Conservation (phyloP, 805 yeast species). For the Sungouiozyma intestinalis region DNA sequence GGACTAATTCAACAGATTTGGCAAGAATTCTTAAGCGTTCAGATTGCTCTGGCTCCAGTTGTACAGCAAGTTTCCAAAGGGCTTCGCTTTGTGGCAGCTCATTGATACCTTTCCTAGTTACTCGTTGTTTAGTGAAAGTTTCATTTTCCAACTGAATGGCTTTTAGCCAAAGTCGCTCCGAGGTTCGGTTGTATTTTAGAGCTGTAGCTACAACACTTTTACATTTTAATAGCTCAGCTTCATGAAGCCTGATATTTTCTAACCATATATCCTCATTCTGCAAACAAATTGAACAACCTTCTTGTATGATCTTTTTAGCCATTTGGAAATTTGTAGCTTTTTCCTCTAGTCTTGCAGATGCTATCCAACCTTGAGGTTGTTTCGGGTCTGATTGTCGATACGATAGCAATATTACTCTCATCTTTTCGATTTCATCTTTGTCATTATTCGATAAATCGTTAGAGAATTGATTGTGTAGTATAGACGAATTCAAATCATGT, state of each 20-base stretch:
- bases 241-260: slow-evolving; percentile 58
- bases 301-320: slow-evolving; percentile 54
- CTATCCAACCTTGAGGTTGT: slow-evolving; percentile 75
- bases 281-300: slow-evolving; percentile 67
- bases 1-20: slow-evolving; percentile 62
- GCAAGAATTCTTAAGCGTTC: slow-evolving; percentile 44
- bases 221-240: slow-evolving; percentile 33
- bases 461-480: slow-evolving; percentile 24
- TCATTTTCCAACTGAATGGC: slow-evolving; percentile 62
- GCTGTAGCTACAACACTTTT: slow-evolving; percentile 58
- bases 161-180: slow-evolving; percentile 60
- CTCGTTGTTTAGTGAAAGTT: slow-evolving; percentile 37
- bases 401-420: slow-evolving; percentile 52
- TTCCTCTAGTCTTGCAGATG: slow-evolving; percentile 71
- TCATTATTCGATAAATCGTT: slow-evolving; percentile 4
- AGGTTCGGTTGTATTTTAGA: slow-evolving; percentile 42
- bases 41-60: slow-evolving; percentile 42
- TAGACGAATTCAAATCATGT: neutral
- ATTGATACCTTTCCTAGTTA: slow-evolving; percentile 65
- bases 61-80: slow-evolving; percentile 63
- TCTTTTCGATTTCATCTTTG: slow-evolving; percentile 46
- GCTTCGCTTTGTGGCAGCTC: slow-evolving; percentile 43
- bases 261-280: slow-evolving; percentile 70
- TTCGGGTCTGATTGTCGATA: slow-evolving; percentile 63
- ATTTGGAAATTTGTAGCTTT: slow-evolving; percentile 41